Percentiles rank a stretch among this genome's conserved stretches.
Evolutionary conservation across 2,329 filamentous ascomycete genomes (phyloP).

Genomic region (Pyricularia grisea): DNA sequence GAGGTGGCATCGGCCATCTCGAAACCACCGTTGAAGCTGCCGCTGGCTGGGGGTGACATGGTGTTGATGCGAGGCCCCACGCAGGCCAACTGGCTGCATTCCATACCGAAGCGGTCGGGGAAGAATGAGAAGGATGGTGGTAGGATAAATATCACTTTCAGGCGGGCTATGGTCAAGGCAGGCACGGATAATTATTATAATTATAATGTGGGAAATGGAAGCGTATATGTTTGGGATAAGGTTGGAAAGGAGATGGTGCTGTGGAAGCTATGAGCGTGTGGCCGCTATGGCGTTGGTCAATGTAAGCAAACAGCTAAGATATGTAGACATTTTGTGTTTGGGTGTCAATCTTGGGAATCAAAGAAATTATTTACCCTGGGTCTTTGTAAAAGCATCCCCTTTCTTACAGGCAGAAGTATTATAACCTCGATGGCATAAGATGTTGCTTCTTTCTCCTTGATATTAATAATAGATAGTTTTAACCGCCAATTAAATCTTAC

Average conservation of each 20-base stretch:
- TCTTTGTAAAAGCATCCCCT: no score
- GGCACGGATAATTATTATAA: conserved; percentile 78
- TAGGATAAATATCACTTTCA: conserved; percentile 70
- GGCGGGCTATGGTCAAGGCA: conserved; percentile 58
- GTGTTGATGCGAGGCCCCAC: conserved; percentile 67
- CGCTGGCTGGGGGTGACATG: conserved; percentile 64
- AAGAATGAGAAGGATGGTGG: conserved; percentile 53
- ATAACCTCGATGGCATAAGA: no score
- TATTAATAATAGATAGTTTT: no score
- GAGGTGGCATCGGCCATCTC: conserved; percentile 5
- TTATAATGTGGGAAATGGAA: conserved; percentile 68
- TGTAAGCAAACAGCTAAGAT: background rate
- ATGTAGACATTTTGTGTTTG: background rate
- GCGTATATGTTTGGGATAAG: conserved; percentile 59
- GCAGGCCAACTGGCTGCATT: conserved; percentile 70
- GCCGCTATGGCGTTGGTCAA: background rate
- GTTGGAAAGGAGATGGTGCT: conserved; percentile 37
- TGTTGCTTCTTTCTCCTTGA: no score
- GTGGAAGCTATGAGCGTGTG: conserved; percentile 18
- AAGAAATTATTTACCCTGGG: no score
- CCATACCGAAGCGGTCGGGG: conserved; percentile 64
- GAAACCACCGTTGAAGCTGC: conserved; percentile 37
- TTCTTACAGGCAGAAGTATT: no score
- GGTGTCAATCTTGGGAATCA: background rate
- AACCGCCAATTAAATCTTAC: no score